Conservation (phyloP, 1,284 basidiomycete genomes). For the Marasmius fiardii region DNA sequence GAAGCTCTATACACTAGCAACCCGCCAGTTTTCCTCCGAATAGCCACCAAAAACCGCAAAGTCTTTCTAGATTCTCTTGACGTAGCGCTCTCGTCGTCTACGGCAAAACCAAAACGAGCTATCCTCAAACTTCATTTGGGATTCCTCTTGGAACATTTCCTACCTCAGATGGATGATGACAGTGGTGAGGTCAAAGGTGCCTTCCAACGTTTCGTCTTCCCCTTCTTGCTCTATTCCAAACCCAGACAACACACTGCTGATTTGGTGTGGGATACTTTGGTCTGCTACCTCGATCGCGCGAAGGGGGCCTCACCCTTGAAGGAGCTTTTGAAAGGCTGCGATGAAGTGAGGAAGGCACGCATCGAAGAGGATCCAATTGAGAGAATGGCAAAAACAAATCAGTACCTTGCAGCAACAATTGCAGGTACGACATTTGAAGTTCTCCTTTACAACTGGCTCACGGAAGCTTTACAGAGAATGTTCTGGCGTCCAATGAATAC, state of each 20-base stretch:
- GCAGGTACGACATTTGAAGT: slow-evolving; percentile 47
- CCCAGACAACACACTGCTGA: slow-evolving; percentile 60
- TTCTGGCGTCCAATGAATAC: slow-evolving; percentile 25
- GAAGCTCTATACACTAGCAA: slow-evolving; percentile 57
- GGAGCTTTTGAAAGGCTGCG: slow-evolving; percentile 32
- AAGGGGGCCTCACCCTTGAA: slow-evolving; percentile 50
- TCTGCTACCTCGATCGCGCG: slow-evolving; percentile 23
- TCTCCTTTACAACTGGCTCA: too few species aligned
- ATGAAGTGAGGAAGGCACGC: slow-evolving; percentile 21
- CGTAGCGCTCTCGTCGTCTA: slow-evolving; percentile 34
- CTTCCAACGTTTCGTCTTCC: slow-evolving; percentile 65
- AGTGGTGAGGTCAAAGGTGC: slow-evolving; percentile 33
- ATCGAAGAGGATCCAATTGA: slow-evolving; percentile 40
- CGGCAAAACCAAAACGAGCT: slow-evolving; percentile 44
- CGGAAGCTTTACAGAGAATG: slow-evolving; percentile 3
- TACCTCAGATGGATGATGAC: slow-evolving; percentile 27
- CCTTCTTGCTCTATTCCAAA: slow-evolving; percentile 72
- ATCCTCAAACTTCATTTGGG: slow-evolving; percentile 57
- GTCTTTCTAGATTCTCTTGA: slow-evolving; percentile 51
- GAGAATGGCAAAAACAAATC: slow-evolving; percentile 44
- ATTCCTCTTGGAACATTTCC: slow-evolving; percentile 57
- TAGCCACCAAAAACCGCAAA: slow-evolving; percentile 35
- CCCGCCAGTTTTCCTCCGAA: slow-evolving; percentile 40
- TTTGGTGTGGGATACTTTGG: slow-evolving; percentile 63
- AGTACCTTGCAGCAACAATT: slow-evolving; percentile 51